A percentile compares a stretch with the other conserved stretches of the same genome.
phyloP scores from a whole-genome alignment of 2,329 filamentous ascomycete genomes.

The Talaromyces amestolkiae region DNA sequence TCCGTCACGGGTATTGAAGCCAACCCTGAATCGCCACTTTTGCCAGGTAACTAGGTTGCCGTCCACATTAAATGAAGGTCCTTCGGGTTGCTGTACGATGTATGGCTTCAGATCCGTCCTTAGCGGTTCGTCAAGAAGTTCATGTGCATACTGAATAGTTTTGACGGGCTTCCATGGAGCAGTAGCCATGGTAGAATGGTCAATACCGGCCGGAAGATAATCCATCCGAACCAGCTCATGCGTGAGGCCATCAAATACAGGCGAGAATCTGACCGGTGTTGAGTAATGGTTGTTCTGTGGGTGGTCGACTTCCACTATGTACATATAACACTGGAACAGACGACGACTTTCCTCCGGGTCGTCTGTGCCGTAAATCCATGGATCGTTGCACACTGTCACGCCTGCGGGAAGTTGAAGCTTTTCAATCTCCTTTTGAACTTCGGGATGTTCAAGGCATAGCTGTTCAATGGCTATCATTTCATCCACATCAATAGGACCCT shows the following conservation, averaged over 20 bases:
- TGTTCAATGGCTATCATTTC: constrained; percentile 60
- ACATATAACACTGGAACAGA: constrained; percentile 44
- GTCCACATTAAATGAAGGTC: constrained; percentile 58
- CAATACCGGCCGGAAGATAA: constrained; percentile 64
- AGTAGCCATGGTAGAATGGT: constrained; percentile 56
- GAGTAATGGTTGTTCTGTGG: constrained; percentile 40
- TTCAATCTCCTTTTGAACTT: constrained; percentile 58
- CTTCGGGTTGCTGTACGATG: constrained; percentile 64
- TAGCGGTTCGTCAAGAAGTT: constrained; percentile 45
- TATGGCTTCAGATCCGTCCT: constrained; percentile 62
- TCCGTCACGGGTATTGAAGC: constrained; percentile 63
- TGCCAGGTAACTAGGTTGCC: constrained; percentile 63
- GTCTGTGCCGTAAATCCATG: constrained; percentile 66
- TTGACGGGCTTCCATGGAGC: constrained; percentile 57
- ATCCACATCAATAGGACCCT: constrained; percentile 59
- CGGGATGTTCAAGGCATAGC: constrained; percentile 54
- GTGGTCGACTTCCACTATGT: constrained; percentile 35
- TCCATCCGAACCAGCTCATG: constrained; percentile 69
- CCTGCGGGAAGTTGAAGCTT: constrained; percentile 60
- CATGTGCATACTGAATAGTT: constrained; percentile 54
- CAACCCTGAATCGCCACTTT: constrained; percentile 62
- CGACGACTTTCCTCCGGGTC: constrained; percentile 39
- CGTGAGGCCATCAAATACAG: constrained; percentile 56
- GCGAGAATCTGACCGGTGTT: constrained; percentile 37
- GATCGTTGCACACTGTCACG: constrained; percentile 57